Evolutionary conservation across 257 asterid genomes (phyloP).

Genomic region (Anisodus tanguticus): DNA sequence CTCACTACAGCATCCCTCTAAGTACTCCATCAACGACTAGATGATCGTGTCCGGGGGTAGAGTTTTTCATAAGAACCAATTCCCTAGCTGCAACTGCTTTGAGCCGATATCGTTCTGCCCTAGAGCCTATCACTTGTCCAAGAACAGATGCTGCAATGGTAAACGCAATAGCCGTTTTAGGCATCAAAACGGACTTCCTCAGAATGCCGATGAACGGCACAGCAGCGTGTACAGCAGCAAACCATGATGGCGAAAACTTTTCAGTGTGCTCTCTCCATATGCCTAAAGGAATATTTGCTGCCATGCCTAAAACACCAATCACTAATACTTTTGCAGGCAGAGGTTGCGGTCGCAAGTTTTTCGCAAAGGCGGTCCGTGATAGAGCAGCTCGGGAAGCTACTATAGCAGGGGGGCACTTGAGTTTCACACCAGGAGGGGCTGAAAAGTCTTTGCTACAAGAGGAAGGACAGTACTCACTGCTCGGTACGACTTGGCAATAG

Average conservation of each 20-base stretch:
- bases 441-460: conserved; percentile 77
- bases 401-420: conserved; percentile 77
- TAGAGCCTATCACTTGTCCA: conserved; percentile 89
- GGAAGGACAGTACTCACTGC: conserved; percentile 82
- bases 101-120: conserved; percentile 85
- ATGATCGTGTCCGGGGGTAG: conserved; percentile 2
- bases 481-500: conserved; percentile 88
- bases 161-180: conserved; percentile 90
- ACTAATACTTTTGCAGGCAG: conserved; percentile 75
- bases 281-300: conserved; percentile 85
- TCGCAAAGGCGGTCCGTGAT: conserved; percentile 78
- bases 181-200: conserved; percentile 86
- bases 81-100: conserved; percentile 49
- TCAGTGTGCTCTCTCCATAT: conserved; percentile 93
- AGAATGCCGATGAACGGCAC: conserved; percentile 92
- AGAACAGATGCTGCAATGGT: conserved; percentile 88
- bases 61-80: background rate
- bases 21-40: conserved; percentile 31
- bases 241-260: conserved; percentile 90
- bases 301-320: conserved; percentile 82
- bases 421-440: conserved; percentile 82
- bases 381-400: conserved; percentile 83
- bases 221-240: conserved; percentile 90
- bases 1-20: conserved; percentile 37
- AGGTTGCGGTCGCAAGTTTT: conserved; percentile 89